A percentile compares a stretch with the other conserved stretches of the same genome.
phyloP scores from a whole-genome alignment of 495 filamentous ascomycete genomes.

The Neurospora sp. region DNA sequence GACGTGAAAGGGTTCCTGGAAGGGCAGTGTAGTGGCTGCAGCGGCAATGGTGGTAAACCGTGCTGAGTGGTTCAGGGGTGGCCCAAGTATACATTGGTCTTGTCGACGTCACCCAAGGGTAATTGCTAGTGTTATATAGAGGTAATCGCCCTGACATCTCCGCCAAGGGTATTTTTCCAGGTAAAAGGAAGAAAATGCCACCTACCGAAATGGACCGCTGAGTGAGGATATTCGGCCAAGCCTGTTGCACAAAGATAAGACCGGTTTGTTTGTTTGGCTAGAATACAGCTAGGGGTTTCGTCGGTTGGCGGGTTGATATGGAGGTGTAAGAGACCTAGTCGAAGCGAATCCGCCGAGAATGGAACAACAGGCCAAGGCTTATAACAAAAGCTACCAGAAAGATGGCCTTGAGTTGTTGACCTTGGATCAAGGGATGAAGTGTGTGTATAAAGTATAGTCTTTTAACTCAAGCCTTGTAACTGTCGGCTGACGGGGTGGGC shows the following conservation, averaged over 20 bases:
- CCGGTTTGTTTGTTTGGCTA: constrained; percentile 15
- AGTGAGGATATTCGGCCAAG: background rate
- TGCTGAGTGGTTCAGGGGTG: background rate
- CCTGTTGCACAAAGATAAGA: constrained; percentile 20
- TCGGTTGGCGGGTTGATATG: constrained; percentile 1
- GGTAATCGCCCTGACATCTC: background rate
- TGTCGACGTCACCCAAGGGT: background rate
- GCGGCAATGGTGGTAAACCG: background rate
- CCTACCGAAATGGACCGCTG: background rate
- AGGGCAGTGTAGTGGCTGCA: background rate
- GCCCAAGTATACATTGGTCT: background rate
- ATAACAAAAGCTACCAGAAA: background rate
- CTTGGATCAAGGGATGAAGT: background rate
- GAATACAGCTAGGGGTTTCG: constrained; percentile 1
- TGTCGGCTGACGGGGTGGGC: background rate
- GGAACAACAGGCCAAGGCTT: background rate
- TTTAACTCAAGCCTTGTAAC: background rate
- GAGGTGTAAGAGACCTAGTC: background rate
- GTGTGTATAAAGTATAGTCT: background rate
- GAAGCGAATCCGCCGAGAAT: background rate
- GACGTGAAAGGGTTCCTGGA: background rate
- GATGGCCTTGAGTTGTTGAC: background rate
- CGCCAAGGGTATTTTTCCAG: background rate
- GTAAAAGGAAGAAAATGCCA: background rate
- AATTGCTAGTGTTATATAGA: background rate